These are phyloP conservation scores for Hymenoscyphus repandus DNA, from an alignment of 2,329 filamentous ascomycete genomes.

Conservation along the genomic window DNA sequence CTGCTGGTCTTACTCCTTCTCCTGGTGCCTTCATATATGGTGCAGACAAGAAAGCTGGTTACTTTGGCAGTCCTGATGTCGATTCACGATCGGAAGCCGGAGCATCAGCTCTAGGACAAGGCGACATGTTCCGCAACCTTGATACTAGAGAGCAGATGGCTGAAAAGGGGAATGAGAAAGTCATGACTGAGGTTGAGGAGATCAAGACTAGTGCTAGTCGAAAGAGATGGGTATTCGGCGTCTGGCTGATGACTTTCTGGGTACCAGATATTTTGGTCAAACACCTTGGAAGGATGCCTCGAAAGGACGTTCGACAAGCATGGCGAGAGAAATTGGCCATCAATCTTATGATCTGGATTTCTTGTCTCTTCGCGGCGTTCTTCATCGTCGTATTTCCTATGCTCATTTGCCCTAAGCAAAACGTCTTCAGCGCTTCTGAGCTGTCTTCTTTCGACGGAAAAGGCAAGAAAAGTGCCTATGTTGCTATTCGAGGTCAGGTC, in stretches of 20 bases:
- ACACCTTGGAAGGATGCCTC: constrained; percentile 74
- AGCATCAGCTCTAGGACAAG: constrained; percentile 80
- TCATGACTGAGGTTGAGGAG: constrained; percentile 86
- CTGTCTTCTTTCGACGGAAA: constrained; percentile 71
- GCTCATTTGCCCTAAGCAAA: constrained; percentile 84
- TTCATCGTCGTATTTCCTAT: constrained; percentile 85
- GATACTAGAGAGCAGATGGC: constrained; percentile 93
- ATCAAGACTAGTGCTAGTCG: constrained; percentile 70
- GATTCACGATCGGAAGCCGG: constrained; percentile 90
- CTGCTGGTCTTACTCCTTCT: constrained; percentile 45
- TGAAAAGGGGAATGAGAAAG: constrained; percentile 88
- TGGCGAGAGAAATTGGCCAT: constrained; percentile 98
- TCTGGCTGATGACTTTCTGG: constrained; percentile 80
- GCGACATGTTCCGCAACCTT: constrained; percentile 97
- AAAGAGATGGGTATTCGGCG: constrained; percentile 84
- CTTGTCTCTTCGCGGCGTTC: constrained; percentile 73
- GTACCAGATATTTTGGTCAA: constrained; percentile 80
- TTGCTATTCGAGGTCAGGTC: constrained; percentile 83
- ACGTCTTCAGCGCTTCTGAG: constrained; percentile 79
- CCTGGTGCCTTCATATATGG: constrained; percentile 58
- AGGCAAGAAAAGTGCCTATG: constrained; percentile 55
- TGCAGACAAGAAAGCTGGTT: constrained; percentile 72
- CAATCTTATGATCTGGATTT: constrained; percentile 94
- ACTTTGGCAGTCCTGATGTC: constrained; percentile 67
- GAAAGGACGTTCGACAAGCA: constrained; percentile 89